phyloP scores from a whole-genome alignment of 2,329 filamentous ascomycete genomes.

The Aureobasidium leucospermi region DNA sequence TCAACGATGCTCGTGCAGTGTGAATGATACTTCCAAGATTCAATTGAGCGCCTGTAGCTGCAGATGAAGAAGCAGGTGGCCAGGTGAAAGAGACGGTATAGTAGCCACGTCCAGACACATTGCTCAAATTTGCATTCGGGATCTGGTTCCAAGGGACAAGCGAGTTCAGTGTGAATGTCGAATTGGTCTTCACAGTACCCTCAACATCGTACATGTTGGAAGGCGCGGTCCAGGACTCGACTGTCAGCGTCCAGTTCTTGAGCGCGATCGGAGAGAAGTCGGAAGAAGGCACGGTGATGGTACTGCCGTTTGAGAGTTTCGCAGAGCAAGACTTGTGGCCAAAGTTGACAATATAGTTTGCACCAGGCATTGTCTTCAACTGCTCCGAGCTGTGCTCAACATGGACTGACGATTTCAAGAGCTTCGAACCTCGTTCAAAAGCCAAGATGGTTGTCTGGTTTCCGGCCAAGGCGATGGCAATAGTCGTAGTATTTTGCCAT shows the following conservation, averaged over 20 bases:
- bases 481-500: slow-evolving; percentile 22
- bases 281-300: slow-evolving; percentile 16
- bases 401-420: not conserved
- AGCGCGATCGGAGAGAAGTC: slow-evolving; percentile 22
- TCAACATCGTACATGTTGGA: slow-evolving; percentile 25
- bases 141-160: slow-evolving; percentile 32
- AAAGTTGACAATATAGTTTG: too few relatives aligned
- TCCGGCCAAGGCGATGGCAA: slow-evolving; percentile 31
- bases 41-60: slow-evolving; percentile 22
- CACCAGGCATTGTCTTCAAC: not conserved
- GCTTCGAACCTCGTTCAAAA: slow-evolving; percentile 20
- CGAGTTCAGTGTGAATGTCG: slow-evolving; percentile 24
- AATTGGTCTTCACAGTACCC: slow-evolving; percentile 24
- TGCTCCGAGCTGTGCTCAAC: not conserved
- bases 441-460: slow-evolving; percentile 36
- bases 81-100: slow-evolving; percentile 29
- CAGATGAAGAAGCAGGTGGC: slow-evolving; percentile 16
- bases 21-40: slow-evolving; percentile 24
- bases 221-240: slow-evolving; percentile 35
- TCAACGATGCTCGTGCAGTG: slow-evolving; percentile 25
- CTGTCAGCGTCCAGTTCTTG: slow-evolving; percentile 29
- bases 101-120: slow-evolving; percentile 29
- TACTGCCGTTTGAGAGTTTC: slow-evolving; percentile 15
- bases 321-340: not conserved
- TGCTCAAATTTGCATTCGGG: slow-evolving; percentile 20